Base-by-base conservation (phyloP, 768 basidiomycete species). In the Boletus insuetus region DNA sequence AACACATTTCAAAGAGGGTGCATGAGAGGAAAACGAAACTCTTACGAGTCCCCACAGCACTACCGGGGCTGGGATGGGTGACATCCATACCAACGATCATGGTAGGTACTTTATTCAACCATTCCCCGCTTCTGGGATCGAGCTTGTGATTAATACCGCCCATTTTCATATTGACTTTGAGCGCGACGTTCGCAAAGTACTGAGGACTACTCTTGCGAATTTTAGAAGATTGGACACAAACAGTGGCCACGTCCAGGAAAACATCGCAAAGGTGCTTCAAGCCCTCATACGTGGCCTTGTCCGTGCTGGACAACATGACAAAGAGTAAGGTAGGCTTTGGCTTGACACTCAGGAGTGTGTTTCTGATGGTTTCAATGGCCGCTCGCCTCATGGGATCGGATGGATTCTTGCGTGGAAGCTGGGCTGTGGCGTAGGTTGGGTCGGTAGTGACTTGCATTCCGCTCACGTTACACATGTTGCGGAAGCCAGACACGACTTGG, bases 61-160 rank as follows among this genome's bases (percentile, higher is more conserved):
- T 89, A 2, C 86, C 85, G 6, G 83, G 84, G 19, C 90, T 87
- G 20, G 90, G 89, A 70, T 93, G 90, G 2, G 88, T 91, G 22
- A 89, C 87, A 47, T 82, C 82, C 74, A 81, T 80, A 17, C 81
- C 81, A 5, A 83, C 78, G 40, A 82, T 54, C 79, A 82, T 82
- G 17, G 81, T 82, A 37, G 77, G 70, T 43, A 67, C 63, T 20
- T 62, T 51, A 38, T 59, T 65, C 29, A 82, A 65, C 77, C 75
- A 79, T 38, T 17, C 59, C 31, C 68, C 64, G 52, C 72, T 75
- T n/a, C 57, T 61, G 34, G 62, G 59, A 51, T 79, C 78, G 49
- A 83, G 58, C 31, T 64, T 68, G 55, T 82, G 81, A 53, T 82
- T 82, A 46, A 81, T 64, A 19, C 81, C 82, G 3, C 81, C 82